Base-by-base conservation (phyloP, 2,329 filamentous ascomycete species). In the Amauroascus verrucosus region DNA sequence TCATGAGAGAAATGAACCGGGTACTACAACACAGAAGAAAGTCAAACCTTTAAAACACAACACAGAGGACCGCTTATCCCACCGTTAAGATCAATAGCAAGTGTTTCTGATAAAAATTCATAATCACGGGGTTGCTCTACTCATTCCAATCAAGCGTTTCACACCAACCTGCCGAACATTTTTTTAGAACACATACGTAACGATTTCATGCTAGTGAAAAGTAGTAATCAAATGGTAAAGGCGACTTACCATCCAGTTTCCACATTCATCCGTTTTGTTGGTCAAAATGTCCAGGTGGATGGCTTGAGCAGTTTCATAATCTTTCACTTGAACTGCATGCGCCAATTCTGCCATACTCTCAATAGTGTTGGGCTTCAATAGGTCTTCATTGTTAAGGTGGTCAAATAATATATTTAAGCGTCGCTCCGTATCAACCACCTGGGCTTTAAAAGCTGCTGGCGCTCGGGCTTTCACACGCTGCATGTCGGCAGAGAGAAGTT, bases 351-450 rank as follows among this genome's bases (percentile, higher is more conserved):
- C 65, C 66, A 77, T 72, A 53, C 72, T 72, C 38, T 68, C 66
- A 24, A 77, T 58, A 5, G 75, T 96, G 63, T 86, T 84, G 1
- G 86, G 80, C 72, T 85, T 86, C 52, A 97, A 76, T 38, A 96
- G 75, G 64, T 97, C 90, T 64, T 90, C 86, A 60, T 97, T 97
- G 77, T 97, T 98, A 45, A 98, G 77, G 68, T 96, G 89, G 65
- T 98, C 91, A 67, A 96, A 97, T n/a, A 98, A 75, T 48, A 96
- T 83, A 63, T 86, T 87, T 55, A 98, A 78, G 26, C 93, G 83
- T 72, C 95, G 95, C 67, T 95, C 88, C 1, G 90, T 93, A 67
- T 97, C 93, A 63, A 88, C 86, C 18, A 98, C 89, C 67, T 97
- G 90, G 13, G 83, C 79, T 58, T 87, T 84, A 72, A 93, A 96